phyloP scores from a whole-genome alignment of 2,329 filamentous ascomycete genomes.

The Colletotrichum tabaci region DNA sequence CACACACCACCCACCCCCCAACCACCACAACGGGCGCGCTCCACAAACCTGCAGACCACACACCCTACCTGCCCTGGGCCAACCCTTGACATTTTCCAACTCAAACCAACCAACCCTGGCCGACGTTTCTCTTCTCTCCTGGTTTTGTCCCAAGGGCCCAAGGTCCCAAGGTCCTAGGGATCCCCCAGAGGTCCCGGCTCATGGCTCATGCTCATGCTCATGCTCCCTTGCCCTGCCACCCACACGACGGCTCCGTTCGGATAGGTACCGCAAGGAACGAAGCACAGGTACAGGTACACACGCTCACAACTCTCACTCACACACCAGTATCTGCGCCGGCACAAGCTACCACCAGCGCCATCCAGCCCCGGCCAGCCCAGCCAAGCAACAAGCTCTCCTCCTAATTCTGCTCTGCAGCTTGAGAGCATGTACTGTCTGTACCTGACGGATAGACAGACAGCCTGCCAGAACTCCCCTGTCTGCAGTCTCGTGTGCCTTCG shows the following conservation, averaged over 20 bases:
- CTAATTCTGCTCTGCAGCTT: too few species aligned
- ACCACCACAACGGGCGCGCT: neutral
- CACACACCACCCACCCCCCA: slow-evolving; percentile 4
- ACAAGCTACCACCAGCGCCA: slow-evolving; percentile 2
- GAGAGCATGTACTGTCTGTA: too few species aligned
- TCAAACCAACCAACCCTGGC: slow-evolving; percentile 37
- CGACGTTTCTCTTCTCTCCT: slow-evolving; percentile 22
- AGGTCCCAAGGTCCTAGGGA: too few species aligned
- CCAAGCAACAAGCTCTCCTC: slow-evolving; percentile 29
- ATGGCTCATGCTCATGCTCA: neutral
- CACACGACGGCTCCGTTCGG: slow-evolving; percentile 20
- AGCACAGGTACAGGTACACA: too few species aligned
- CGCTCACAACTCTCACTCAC: too few species aligned
- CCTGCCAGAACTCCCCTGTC: neutral
- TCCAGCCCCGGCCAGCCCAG: slow-evolving; percentile 12
- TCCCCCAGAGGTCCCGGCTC: slow-evolving; percentile 28
- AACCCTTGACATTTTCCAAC: slow-evolving; percentile 28
- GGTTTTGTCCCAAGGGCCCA: slow-evolving; percentile 5
- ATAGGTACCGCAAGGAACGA: slow-evolving; percentile 28
- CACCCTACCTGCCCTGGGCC: slow-evolving; percentile 16
- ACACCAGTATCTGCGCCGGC: slow-evolving; percentile 18
- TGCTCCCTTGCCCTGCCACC: slow-evolving; percentile 36
- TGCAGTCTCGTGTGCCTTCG: slow-evolving; percentile 3
- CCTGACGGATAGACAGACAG: too few species aligned
- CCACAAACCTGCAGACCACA: slow-evolving; percentile 1